Base-by-base conservation (phyloP, 331 rosid species). In the Pyrus hybrid region DNA sequence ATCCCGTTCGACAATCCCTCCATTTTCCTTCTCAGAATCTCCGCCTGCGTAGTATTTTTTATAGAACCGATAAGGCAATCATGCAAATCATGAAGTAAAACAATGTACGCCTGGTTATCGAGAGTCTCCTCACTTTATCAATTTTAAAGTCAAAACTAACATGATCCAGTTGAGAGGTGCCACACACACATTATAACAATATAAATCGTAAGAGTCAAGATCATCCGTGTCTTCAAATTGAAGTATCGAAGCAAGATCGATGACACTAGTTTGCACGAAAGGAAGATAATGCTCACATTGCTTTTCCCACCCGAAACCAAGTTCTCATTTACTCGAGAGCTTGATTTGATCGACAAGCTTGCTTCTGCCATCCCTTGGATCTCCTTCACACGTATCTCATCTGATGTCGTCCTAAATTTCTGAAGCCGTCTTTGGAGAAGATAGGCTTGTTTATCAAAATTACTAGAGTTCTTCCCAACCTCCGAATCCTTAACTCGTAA, bases 1-100 rank as follows among this genome's bases (percentile, higher is more conserved):
- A 85, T 80, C 61, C 97, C 99, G 71, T 86, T 86, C 29, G 99
- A 94, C 79, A 92, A 74, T 67, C 88, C 93, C 72, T 94, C 97
- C 99, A 94, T 90, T 84, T 89, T 94, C 79, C 90, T 90, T 77
- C 87, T 89, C 79, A 94, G 74, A 73, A 92, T 87, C 76, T 94
- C 99, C 77, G 90, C 97, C 97, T 94, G 77, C 58, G 79, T 71
- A 21, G 21, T 68, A 41, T 58, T 75, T n/a, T 41, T 13, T 11
- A 73, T 17, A 43, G 16, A 25, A 16, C 21, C 4, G 56, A 49
- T 49, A 16, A 49, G 56, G n/a, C n/a, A 17, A 49, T 0, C 18
- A 17, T 2, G 56, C 56, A 49, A 49, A 49, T 49, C 56, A 49
- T 6, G 4, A 6, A 49, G n/a, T 16, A 17, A 49, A 49, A 49